Evolutionary conservation across 495 filamentous ascomycete genomes (phyloP), one percentile per base, ranked within the genome.

Genomic region (Aspergillus incahuasiensis): DNA sequence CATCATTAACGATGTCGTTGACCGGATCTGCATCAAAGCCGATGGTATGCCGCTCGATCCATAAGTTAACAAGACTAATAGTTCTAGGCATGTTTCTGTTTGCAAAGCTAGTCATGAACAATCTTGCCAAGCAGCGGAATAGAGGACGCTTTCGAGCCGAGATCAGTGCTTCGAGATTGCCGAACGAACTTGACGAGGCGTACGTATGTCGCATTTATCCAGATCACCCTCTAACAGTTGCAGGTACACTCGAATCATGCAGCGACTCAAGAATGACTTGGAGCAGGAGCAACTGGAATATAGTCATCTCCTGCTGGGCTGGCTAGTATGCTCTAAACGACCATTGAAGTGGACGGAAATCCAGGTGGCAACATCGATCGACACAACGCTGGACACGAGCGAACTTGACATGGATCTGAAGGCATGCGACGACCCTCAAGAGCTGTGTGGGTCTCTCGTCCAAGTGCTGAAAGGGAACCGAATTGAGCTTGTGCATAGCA

Each of bases 401-500:
- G 15, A 24, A 34, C 19, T 56, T 3, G 28, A 56, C 25, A 42
- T 20, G 38, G 45, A 20, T 9, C 15, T 22, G 19, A 44, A 34
- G 50, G 1, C 50, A 9, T 11, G 20, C n/a, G 54, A 56, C 25
- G 25, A 50, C 18, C 16, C 30, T 15, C 28, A 49, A 34, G 44
- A 56, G 18, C 9, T 56, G 35, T 56, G 54, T 5, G 45, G 54
- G 9, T 56, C 54, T 9, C 46, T 56, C 15, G 46, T 56, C 15
- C 54, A 56, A 16, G 44, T 56, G 19, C 22, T 56, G n/a, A 47
- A 50, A 18, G 54, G 54, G 6, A 40, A 56, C 21, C 30, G 54
- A 9, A n/a, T 56, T 18, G 54, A 56, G 54, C 54, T 56, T n/a
- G 46, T 56, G 5, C 54, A 50, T 44, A 56, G 45, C 19, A 56